Evolutionary conservation across 2,329 filamentous ascomycete species (phyloP).

Genomic region (Pyrenochaeta sp.): DNA sequence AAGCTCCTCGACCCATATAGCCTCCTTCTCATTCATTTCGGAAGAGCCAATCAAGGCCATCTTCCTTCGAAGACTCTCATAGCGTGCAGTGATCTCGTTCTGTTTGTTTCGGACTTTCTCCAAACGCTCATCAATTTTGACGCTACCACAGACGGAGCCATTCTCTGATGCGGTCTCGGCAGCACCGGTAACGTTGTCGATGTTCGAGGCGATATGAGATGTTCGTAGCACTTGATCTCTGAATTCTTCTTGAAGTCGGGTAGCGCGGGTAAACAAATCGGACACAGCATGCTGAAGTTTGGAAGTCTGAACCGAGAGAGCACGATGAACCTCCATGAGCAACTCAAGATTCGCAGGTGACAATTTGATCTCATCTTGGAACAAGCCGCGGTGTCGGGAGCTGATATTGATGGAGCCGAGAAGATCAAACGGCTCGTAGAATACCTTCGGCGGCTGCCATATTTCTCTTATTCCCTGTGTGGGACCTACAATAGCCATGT

Average conservation of each 20-base stretch:
- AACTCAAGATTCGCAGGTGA: slow-evolving; percentile 74
- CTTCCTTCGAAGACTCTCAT: slow-evolving; percentile 65
- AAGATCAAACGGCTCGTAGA: slow-evolving; percentile 65
- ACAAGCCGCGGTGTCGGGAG: slow-evolving; percentile 65
- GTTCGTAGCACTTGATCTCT: slow-evolving; percentile 71
- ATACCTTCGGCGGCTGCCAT: slow-evolving; percentile 68
- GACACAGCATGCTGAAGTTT: slow-evolving; percentile 72
- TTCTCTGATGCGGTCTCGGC: slow-evolving; percentile 55
- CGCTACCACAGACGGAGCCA: slow-evolving; percentile 59
- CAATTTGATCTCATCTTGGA: slow-evolving; percentile 73
- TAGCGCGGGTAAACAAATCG: slow-evolving; percentile 75
- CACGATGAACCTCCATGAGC: slow-evolving; percentile 75
- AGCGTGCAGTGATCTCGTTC: slow-evolving; percentile 62
- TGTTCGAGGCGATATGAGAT: slow-evolving; percentile 69
- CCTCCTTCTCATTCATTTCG: slow-evolving; percentile 69
- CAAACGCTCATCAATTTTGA: slow-evolving; percentile 67
- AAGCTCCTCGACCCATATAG: slow-evolving; percentile 66
- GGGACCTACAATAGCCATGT: slow-evolving; percentile 25
- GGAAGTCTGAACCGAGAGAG: slow-evolving; percentile 73
- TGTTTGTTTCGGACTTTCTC: slow-evolving; percentile 64
- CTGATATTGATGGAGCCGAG: slow-evolving; percentile 66
- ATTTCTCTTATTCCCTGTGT: slow-evolving; percentile 66
- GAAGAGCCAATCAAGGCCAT: slow-evolving; percentile 57
- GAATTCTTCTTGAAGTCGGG: slow-evolving; percentile 72
- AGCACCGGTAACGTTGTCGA: slow-evolving; percentile 70